phyloP scores from a whole-genome alignment of 495 filamentous ascomycete species.

The Penicillium ochrochloron region DNA sequence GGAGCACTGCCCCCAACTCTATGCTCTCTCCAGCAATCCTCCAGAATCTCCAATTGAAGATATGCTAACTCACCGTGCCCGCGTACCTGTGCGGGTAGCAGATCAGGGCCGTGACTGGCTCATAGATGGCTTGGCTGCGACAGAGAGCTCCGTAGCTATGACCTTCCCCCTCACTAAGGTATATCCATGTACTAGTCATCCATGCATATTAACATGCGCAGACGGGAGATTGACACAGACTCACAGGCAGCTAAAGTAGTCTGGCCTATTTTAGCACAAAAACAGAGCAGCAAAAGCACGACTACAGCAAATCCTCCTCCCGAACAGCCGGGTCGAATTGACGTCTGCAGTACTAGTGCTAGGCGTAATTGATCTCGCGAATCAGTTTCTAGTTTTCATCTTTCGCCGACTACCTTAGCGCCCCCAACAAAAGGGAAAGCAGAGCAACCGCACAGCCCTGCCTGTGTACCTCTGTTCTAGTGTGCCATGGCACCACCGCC shows the following conservation, averaged over 20 bases:
- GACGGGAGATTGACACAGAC: constrained; percentile 8
- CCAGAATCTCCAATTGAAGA: constrained; percentile 3
- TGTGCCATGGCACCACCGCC: constrained; percentile 17
- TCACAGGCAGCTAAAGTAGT: neutral
- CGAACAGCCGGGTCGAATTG: constrained; percentile 1
- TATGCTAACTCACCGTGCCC: neutral
- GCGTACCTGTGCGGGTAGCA: constrained; percentile 27
- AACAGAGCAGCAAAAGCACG: neutral
- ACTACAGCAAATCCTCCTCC: neutral
- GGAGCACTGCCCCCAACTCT: neutral
- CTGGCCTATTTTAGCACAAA: neutral
- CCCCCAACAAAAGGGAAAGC: constrained; percentile 3
- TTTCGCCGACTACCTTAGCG: constrained; percentile 4
- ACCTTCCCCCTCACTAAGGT: constrained; percentile 7
- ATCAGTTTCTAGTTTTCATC: constrained; percentile 4
- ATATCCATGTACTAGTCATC: constrained; percentile 3
- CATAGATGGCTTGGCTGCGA: neutral
- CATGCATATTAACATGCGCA: neutral
- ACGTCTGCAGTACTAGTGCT: neutral
- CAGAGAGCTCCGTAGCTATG: neutral
- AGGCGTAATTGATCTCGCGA: neutral
- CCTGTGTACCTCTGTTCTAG: neutral
- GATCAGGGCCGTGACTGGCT: constrained; percentile 12
- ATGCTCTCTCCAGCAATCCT: neutral
- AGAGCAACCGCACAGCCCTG: neutral